phyloP scores from a whole-genome alignment of 768 basidiomycete genomes.

The Stropharia rugosoannulata region DNA sequence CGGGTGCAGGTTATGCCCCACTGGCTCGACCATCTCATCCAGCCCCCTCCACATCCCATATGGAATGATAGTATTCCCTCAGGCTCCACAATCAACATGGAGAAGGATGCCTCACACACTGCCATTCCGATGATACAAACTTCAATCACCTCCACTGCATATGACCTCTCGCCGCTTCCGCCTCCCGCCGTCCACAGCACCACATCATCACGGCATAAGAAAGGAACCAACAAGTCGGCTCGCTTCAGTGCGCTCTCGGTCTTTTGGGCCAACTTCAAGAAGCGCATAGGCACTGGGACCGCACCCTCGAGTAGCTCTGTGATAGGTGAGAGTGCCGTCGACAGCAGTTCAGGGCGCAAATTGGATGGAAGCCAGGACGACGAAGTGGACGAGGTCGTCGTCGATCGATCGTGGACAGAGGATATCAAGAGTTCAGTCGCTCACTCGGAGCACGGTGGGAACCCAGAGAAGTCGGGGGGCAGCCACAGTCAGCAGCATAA shows the following conservation, averaged over 20 bases:
- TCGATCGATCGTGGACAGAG: conserved; percentile 69
- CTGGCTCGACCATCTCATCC: conserved; percentile 19
- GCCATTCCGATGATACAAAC: conserved; percentile 16
- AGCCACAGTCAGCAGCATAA: conserved; percentile 36
- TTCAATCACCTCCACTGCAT: conserved; percentile 25
- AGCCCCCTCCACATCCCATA: conserved; percentile 6
- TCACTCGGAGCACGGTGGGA: conserved; percentile 49
- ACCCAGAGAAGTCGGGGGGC: conserved; percentile 49
- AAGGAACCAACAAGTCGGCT: conserved; percentile 33
- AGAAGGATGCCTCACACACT: conserved; percentile 7
- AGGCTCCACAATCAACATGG: conserved; percentile 15
- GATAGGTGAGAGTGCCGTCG: conserved; percentile 47
- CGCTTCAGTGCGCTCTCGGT: conserved; percentile 37
- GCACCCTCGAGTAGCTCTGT: conserved; percentile 56
- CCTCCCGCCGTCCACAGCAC: conserved; percentile 36
- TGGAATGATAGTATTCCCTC: conserved; percentile 16
- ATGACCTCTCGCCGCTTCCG: conserved; percentile 33
- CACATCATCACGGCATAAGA: conserved; percentile 19
- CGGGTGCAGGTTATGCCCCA: conserved; percentile 17
- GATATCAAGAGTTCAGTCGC: conserved; percentile 53
- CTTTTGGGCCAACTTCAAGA: conserved; percentile 52
- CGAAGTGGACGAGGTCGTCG: conserved; percentile 70
- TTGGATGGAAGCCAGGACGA: conserved; percentile 27
- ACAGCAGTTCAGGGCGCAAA: conserved; percentile 32
- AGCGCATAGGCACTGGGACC: conserved; percentile 54